phyloP scores from a whole-genome alignment of 2,329 filamentous ascomycete species.

The Pyricularia sp. region DNA sequence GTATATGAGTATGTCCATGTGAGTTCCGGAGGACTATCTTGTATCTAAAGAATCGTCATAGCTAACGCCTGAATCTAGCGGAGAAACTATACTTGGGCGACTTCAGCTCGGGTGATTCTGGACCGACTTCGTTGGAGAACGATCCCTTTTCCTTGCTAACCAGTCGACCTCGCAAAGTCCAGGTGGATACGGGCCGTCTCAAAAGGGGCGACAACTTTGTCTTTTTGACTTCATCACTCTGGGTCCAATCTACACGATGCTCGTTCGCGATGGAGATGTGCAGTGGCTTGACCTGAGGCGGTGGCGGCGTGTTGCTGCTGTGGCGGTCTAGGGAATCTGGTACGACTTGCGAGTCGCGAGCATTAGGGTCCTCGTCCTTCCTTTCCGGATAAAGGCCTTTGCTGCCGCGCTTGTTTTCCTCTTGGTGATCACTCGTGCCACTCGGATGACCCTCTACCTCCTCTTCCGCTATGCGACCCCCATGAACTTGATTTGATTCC shows the following conservation, averaged over 20 bases:
- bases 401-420: slow-evolving; percentile 24
- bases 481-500: slow-evolving; percentile 34
- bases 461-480: slow-evolving; percentile 24
- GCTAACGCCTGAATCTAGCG: slow-evolving; percentile 29
- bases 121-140: slow-evolving; percentile 13
- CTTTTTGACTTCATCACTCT: slow-evolving; percentile 37
- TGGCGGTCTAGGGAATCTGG: slow-evolving; percentile 6
- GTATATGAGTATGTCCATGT: neutral
- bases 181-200: slow-evolving; percentile 32
- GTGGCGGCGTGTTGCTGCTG: neutral
- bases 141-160: slow-evolving; percentile 21
- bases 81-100: slow-evolving; percentile 30
- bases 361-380: neutral
- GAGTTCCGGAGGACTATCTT: neutral
- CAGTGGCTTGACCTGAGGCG: neutral
- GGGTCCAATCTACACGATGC: slow-evolving; percentile 47
- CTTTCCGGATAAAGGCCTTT: slow-evolving; percentile 22
- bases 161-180: slow-evolving; percentile 34
- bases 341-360: slow-evolving; percentile 10
- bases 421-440: slow-evolving; percentile 9
- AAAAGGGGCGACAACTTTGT: slow-evolving; percentile 9
- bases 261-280: slow-evolving; percentile 15
- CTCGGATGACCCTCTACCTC: slow-evolving; percentile 18
- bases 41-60: neutral
- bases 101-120: slow-evolving; percentile 13